Conservation (phyloP, 2,329 filamentous ascomycete genomes). For the Venturia carpophila region DNA sequence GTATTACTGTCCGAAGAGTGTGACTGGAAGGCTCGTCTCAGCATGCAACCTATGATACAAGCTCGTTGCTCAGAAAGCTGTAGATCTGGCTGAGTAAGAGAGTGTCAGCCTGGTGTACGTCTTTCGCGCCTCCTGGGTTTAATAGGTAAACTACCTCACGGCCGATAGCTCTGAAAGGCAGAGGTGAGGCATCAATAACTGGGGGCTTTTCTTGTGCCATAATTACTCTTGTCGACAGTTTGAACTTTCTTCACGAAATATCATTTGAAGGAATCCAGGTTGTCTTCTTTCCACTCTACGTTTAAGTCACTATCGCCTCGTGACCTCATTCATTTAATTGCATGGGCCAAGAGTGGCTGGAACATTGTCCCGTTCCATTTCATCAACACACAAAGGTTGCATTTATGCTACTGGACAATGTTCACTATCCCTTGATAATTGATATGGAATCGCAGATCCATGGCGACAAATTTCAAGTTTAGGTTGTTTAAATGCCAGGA, state of each 20-base stretch:
- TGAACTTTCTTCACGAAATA: neutral
- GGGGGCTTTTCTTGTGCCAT: neutral
- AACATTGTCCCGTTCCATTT: neutral
- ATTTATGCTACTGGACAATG: neutral
- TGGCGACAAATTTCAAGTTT: too few relatives aligned
- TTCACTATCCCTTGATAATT: too few relatives aligned
- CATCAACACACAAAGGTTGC: neutral
- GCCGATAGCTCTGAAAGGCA: neutral
- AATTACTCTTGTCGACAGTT: neutral
- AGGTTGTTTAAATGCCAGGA: neutral
- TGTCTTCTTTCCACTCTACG: neutral
- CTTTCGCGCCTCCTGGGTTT: neutral
- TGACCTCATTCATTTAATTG: neutral
- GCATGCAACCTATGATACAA: constrained; percentile 1
- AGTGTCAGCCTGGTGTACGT: neutral
- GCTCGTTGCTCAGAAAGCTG: neutral
- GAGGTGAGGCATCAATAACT: neutral
- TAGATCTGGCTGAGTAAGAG: neutral
- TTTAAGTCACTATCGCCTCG: neutral
- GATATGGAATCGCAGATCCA: too few relatives aligned
- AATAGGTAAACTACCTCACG: constrained; percentile 8
- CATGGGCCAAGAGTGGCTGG: neutral
- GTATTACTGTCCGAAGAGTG: neutral
- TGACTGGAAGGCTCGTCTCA: neutral
- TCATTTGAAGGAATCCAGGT: neutral